Evolutionary conservation across 768 basidiomycete genomes (phyloP), one percentile per base, ranked within the genome.

Genomic region (Pholiota molesta): DNA sequence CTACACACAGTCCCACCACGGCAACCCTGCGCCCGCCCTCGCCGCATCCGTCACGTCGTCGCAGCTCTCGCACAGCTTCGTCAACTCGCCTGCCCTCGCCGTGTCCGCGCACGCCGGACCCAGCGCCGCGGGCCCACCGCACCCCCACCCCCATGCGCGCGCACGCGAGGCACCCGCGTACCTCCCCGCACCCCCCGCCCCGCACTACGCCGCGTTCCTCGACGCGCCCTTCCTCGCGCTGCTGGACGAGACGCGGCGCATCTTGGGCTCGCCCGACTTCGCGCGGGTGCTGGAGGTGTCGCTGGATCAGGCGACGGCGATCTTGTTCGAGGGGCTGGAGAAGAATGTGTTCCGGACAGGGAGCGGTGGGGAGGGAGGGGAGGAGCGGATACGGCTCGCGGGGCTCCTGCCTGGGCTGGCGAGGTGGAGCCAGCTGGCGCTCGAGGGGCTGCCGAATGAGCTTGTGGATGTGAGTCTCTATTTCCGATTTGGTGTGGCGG

Each of bases 371-470:
- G 62, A 64, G 1, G 55, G 39, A 3, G 59, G 31, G 21, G 70
- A 69, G 29, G 71, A 80, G 53, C 81, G 83, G 66, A 83, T 92
- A 54, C 78, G 91, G 51, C 73, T 97, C 14, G 96, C 94, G 14
- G 87, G 88, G 5, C 75, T 97, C 66, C 75, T 98, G 29, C 95
- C 95, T 4, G 90, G 86, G 0, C 75, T 97, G 44, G 87, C 90
- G 58, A 78, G 86, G 60, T 95, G 94, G 93, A 89, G 88, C 68
- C 84, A 84, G 64, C 61, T 86, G 61, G 87, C 88, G 40, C 71
- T 94, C 66, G 82, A 86, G 64, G 84, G 83, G 17, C 71, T 89
- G 58, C 92, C 91, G 37, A 94, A 92, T 71, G 92, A 91, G 71
- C 77, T 94, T 65, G 83, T 94, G 28, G 93, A 95, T 77, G 94